Base-by-base conservation (phyloP, 805 yeast genomes). In the Alloascoidea africana region DNA sequence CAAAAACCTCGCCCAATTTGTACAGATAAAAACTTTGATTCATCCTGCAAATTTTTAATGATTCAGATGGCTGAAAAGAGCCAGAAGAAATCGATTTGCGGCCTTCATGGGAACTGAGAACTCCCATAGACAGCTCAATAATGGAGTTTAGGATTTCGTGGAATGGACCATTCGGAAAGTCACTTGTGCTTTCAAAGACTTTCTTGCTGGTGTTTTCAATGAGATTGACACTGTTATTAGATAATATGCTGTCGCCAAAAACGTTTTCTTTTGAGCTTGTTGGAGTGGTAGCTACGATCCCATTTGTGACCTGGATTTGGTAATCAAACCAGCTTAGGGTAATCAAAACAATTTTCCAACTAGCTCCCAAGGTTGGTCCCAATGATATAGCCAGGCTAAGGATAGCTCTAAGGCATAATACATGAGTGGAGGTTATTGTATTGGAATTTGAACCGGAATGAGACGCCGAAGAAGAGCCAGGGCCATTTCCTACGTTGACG, bases 241-340 rank as follows among this genome's bases (percentile, higher is more conserved):
- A 23, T 23, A 23, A n/a, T 23, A 23, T 23, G n/a, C 13, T 8
- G n/a, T 23, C 30, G n/a, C 30, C n/a, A n/a, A 23, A 23, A 23
- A 23, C 30, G n/a, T n/a, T 23, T 23, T n/a, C 30, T 23, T 23
- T 23, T 23, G 30, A 8, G 30, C 13, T 8, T 8, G n/a, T 23
- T 23, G 30, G 8, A 8, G 30, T 23, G n/a, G 8, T 23, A 23
- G 8, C n/a, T 8, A 8, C n/a, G n/a, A 8, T 23, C 8, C n/a
- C n/a, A 23, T 23, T 23, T 23, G 30, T 70, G 0, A 89, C 89
- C 49, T 74, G 64, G n/a, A 79, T 47, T 45, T 62, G 80, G 47
- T 75, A 81, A 39, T 80, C 75, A 36, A 78, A 65, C 93, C 93
- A 82, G 54, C 81, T 23, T 40, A 85, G 62, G 0, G 93, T 69